phyloP scores from a whole-genome alignment of 139 green algal species.

The Coccomyxa sp. region DNA sequence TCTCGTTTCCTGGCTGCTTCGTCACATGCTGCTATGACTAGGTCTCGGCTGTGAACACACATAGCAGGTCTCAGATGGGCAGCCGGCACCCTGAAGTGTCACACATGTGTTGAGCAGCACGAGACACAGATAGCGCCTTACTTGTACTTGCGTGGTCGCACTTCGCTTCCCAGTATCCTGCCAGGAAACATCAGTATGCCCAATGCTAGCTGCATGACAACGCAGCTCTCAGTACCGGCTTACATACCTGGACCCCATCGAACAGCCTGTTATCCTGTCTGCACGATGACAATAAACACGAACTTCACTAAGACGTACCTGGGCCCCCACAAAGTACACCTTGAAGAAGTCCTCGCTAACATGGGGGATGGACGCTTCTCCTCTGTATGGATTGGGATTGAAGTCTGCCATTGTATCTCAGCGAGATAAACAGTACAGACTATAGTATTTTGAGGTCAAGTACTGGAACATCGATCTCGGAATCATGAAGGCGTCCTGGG shows the following conservation, averaged over 20 bases:
- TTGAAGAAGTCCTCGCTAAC: constrained; percentile 69
- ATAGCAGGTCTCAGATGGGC: background rate
- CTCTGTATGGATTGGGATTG: constrained; percentile 51
- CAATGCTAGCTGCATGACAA: constrained; percentile 45
- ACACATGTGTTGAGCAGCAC: background rate
- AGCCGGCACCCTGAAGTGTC: background rate
- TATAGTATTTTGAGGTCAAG: too few relatives aligned
- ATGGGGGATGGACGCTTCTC: constrained; percentile 61
- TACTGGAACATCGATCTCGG: too few relatives aligned
- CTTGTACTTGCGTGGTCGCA: constrained; percentile 63
- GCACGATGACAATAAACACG: background rate
- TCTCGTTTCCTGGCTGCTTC: constrained; percentile 65
- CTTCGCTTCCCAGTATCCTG: constrained; percentile 61
- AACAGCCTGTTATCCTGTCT: background rate
- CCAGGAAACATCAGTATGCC: constrained; percentile 61
- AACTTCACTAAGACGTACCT: constrained; percentile 34
- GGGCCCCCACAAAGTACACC: constrained; percentile 67
- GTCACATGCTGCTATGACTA: constrained; percentile 64
- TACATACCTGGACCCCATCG: background rate
- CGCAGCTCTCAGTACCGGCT: background rate
- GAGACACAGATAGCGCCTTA: constrained; percentile 28
- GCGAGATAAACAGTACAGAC: too few relatives aligned
- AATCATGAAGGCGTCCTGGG: too few relatives aligned
- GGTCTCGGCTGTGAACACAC: constrained; percentile 61
- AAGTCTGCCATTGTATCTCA: constrained; percentile 7